phyloP scores from a whole-genome alignment of 139 green algal genomes.

The Closterium sp. region DNA sequence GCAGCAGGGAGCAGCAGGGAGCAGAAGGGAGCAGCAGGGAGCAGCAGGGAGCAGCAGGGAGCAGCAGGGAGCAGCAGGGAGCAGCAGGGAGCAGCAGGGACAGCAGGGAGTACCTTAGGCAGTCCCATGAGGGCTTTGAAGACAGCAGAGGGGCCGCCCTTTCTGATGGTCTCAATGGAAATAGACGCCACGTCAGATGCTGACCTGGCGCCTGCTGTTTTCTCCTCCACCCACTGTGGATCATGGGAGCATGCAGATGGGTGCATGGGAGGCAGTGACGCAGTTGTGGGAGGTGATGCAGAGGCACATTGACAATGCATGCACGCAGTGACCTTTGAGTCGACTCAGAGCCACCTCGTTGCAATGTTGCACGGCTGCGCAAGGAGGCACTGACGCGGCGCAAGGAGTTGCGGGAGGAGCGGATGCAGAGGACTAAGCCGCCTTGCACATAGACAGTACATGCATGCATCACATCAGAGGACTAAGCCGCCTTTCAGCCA shows the following conservation, averaged over 20 bases:
- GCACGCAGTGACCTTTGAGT: too few relatives aligned
- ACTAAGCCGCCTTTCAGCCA: too few relatives aligned
- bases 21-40: not conserved
- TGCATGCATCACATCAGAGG: too few relatives aligned
- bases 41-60: not conserved
- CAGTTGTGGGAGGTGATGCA: too few relatives aligned
- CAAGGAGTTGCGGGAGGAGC: too few relatives aligned
- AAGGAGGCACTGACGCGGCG: too few relatives aligned
- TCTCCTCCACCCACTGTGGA: slow-evolving; percentile 54
- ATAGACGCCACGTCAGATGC: slow-evolving; percentile 43
- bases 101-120: slow-evolving; percentile 12
- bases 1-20: not conserved
- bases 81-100: not conserved
- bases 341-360: too few relatives aligned
- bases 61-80: not conserved
- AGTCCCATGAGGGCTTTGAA: slow-evolving; percentile 16
- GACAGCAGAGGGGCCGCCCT: slow-evolving; percentile 30
- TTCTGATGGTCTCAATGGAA: slow-evolving; percentile 41
- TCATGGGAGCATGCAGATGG: not conserved
- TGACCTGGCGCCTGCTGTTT: slow-evolving; percentile 41
- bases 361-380: too few relatives aligned
- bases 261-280: too few relatives aligned
- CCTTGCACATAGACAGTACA: too few relatives aligned
- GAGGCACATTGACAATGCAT: too few relatives aligned
- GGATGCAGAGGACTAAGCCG: too few relatives aligned